Evolutionary conservation across 805 yeast species (phyloP), one percentile per base, ranked within the genome.

Genomic region (Blastobotrys muscicola): DNA sequence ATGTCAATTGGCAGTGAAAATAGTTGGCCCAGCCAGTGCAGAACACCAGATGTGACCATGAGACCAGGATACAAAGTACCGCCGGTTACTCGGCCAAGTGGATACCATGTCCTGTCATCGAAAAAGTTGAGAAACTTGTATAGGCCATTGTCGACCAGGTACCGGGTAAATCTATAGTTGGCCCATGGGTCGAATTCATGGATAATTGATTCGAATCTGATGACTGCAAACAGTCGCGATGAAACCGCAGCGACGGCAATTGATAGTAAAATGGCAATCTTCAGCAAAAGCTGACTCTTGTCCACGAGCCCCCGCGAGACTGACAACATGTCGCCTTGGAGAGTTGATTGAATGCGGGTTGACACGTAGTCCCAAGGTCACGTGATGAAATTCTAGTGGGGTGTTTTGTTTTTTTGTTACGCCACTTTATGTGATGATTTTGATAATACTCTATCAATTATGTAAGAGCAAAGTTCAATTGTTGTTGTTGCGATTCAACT

Each of bases 91-190:
- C 99, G 77, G 14, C 99, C 99, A 53, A 92, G 72, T 13, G 99
- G 99, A 64, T 92, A 92, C 99, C 99, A 92, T 13, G 98, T 90
- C 60, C 95, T 78, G 62, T 90, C 97, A 62, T 92, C 98, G 58
- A 92, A 92, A 98, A 98, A 92, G 64, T 92, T 92, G 58, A 94
- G 72, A 59, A 92, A 94, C 52, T 87, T 89, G 69, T 87, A 82
- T 64, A 78, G 90, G 5, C 92, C 81, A 58, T 86, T 78, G 36
- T 76, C 69, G 29, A 86, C 94, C 52, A 92, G 73, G 63, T 85
- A 86, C 63, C 84, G 83, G n/a, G 98, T 85, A 36, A 98, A 98
- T 51, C 98, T 71, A 70, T 76, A 92, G 65, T 92, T 92, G 75
- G 64, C 64, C 68, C 68, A 64, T 23, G 68, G 68, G 50, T 67